Evolutionary conservation across 225 moss, liverwort and hornwort genomes (phyloP).

Genomic region (Rhytidiadelphus loreus): DNA sequence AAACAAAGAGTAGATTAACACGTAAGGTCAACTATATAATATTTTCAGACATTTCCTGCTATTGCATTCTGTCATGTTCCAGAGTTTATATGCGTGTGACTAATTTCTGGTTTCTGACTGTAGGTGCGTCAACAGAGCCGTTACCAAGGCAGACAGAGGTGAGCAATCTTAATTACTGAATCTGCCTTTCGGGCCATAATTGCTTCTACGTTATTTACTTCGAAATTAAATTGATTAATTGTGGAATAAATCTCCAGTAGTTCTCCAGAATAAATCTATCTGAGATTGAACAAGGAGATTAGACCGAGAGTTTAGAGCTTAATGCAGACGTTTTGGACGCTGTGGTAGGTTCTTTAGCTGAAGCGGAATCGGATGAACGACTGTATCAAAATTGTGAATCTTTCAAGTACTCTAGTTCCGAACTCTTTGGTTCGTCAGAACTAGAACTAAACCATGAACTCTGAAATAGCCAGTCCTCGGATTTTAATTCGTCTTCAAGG

Average conservation of each 20-base stretch:
- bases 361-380: neutral
- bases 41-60: neutral
- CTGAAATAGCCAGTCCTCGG: neutral
- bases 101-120: neutral
- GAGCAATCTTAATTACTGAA: neutral
- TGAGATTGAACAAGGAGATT: neutral
- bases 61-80: neutral
- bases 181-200: neutral
- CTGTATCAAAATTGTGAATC: neutral
- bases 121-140: neutral
- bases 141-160: neutral
- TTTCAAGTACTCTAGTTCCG: neutral
- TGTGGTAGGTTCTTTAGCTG: neutral
- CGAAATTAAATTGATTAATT: neutral
- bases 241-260: neutral
- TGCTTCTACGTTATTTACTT: neutral
- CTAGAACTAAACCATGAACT: neutral
- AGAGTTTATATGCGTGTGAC: neutral
- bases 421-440: neutral
- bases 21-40: neutral
- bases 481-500: neutral
- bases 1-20: neutral
- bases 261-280: neutral
- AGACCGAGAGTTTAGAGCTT: neutral
- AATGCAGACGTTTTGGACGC: neutral